Base-by-base conservation (phyloP, 345 rosid species). In the Pugionium cornutum region DNA sequence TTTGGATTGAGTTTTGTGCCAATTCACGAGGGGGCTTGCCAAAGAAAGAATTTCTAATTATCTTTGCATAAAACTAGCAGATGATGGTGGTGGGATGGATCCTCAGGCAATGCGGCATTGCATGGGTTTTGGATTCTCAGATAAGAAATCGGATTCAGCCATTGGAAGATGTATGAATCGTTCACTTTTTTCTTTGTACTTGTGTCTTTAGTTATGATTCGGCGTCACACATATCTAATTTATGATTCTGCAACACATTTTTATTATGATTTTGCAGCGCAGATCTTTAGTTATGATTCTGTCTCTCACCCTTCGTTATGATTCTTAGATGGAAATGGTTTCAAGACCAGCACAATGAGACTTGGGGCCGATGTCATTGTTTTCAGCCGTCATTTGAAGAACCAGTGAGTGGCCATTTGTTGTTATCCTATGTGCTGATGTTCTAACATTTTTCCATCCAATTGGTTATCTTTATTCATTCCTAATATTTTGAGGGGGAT, bases 101-200 rank as follows among this genome's bases (percentile, higher is more conserved):
- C 96, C 86, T 68, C 95, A 90, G 68, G 85, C 89, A 69, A 81
- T 94, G 76, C 83, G 96, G 40, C 81, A 66, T 35, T 90, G 99
- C 64, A 85, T 94, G 90, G 92, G 97, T 79, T 94, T 94, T 83
- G 97, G 97, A 63, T 94, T 86, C 83, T 94, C 97, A 46, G 96
- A 90, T 78, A 90, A 89, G 66, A 86, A 80, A 72, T 79, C 87
- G 9, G 82, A 77, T 56, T 76, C 83, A 40, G 79, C 96, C 9
- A 89, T 94, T 78, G 99, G 97, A 80, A 76, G 81, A 81, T 92
- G 97, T 94, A 85, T 33, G 53, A 28, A 47, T 62, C 72, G 69
- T 68, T 42, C 74, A 26, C 34, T 34, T 39, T 31, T 28, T 78
- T 72, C 27, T 43, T 42, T 26, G 30, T 41, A 6, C 48, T 66